phyloP scores from a whole-genome alignment of 2,329 filamentous ascomycete genomes.

The Talaromyces sp. region DNA sequence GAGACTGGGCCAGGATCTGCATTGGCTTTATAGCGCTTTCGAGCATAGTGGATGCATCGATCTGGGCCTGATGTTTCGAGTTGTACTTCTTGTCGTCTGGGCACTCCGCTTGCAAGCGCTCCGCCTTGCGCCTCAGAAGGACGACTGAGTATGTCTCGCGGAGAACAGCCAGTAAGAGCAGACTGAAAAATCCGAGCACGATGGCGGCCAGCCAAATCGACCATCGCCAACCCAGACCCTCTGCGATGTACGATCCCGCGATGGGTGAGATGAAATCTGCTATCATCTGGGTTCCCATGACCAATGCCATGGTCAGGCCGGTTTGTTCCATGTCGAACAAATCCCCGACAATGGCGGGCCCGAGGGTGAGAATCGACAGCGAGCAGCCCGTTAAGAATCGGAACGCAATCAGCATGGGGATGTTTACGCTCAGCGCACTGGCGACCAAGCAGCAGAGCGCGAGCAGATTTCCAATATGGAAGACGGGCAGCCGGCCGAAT shows the following conservation, averaged over 20 bases:
- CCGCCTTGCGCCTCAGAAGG: slow-evolving; percentile 46
- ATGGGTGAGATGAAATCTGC: slow-evolving; percentile 55
- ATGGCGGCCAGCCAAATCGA: slow-evolving; percentile 49
- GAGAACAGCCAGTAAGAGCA: slow-evolving; percentile 47
- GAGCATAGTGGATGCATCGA: slow-evolving; percentile 6
- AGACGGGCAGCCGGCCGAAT: slow-evolving; percentile 35
- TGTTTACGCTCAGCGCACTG: slow-evolving; percentile 19
- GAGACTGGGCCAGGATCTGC: background rate
- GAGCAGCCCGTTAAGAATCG: slow-evolving; percentile 39
- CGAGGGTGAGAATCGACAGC: slow-evolving; percentile 50
- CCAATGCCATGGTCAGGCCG: slow-evolving; percentile 54
- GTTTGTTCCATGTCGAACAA: slow-evolving; percentile 55
- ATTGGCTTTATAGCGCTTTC: background rate
- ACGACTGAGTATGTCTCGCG: slow-evolving; percentile 57
- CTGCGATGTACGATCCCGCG: slow-evolving; percentile 47
- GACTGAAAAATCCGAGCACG: slow-evolving; percentile 45
- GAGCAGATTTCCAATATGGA: slow-evolving; percentile 37
- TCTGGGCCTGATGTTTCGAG: slow-evolving; percentile 1
- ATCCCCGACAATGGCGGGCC: slow-evolving; percentile 60
- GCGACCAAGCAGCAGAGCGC: slow-evolving; percentile 34
- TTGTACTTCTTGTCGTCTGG: slow-evolving; percentile 4
- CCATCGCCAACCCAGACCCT: slow-evolving; percentile 51
- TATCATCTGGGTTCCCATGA: slow-evolving; percentile 36
- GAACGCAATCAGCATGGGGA: slow-evolving; percentile 12
- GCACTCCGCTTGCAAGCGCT: slow-evolving; percentile 11